Conservation (phyloP, 306 rosid genomes). For the Boehmeria nivea region DNA sequence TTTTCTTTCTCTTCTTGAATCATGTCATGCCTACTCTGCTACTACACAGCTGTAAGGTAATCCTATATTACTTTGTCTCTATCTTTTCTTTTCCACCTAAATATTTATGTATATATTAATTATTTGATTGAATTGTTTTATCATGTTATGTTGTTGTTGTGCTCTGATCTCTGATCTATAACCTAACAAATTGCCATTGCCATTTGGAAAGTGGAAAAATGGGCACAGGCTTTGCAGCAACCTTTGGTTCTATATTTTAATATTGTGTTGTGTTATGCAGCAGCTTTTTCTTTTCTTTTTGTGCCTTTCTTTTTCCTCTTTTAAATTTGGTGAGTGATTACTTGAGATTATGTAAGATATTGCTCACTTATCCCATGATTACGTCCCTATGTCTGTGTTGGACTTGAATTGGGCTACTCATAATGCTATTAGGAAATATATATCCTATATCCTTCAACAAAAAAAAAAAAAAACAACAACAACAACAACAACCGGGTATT, state of each 20-base stretch:
- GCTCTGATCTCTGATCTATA: slow-evolving; percentile 16
- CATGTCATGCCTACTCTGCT: slow-evolving; percentile 50
- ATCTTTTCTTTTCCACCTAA: not conserved
- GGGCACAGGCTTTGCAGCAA: no score
- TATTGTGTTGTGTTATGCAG: no score
- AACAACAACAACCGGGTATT: no score
- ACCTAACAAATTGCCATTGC: no score
- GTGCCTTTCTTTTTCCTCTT: no score
- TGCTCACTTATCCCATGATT: slow-evolving; percentile 57
- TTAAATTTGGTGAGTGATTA: slow-evolving; percentile 45
- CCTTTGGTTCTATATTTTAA: slow-evolving; percentile 22
- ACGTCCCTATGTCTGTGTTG: slow-evolving; percentile 35
- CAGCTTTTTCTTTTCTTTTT: slow-evolving; percentile 11
- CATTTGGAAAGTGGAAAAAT: no score
- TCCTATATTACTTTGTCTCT: slow-evolving; percentile 31
- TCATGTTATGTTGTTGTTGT: slow-evolving; percentile 9
- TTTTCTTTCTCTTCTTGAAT: slow-evolving; percentile 73
- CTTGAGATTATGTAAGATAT: slow-evolving; percentile 51
- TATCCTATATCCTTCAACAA: no score
- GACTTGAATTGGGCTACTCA: slow-evolving; percentile 30
- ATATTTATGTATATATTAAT: no score
- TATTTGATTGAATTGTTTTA: not conserved
- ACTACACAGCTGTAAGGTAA: slow-evolving; percentile 61
- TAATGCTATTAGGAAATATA: slow-evolving; percentile 7
- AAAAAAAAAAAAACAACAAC: no score